phyloP scores from a whole-genome alignment of 352 stramenopile genomes.

The Globisporangium nagaii region DNA sequence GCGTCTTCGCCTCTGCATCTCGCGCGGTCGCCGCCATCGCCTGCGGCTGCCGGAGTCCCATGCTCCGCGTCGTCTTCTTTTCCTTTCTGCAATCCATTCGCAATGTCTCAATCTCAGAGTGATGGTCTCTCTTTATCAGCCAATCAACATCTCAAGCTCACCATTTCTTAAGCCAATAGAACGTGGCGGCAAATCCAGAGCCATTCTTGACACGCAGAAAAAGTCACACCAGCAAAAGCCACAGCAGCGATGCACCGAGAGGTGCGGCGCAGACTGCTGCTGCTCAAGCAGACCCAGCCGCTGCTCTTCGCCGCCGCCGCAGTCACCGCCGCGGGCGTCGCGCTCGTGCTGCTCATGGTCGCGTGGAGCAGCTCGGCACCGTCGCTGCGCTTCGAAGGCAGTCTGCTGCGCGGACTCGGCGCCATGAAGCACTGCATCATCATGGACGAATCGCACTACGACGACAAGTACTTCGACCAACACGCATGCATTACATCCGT shows the following conservation, averaged over 20 bases:
- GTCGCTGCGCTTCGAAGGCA: not conserved
- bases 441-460: conserved; percentile 31
- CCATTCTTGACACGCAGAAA: too few relatives aligned
- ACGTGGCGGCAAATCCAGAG: not conserved
- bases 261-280: not conserved
- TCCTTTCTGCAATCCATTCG: too few relatives aligned
- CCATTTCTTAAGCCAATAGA: not conserved
- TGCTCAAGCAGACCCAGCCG: not conserved
- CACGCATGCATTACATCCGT: conserved; percentile 29
- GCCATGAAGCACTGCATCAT: conserved; percentile 17
- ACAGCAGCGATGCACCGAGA: not conserved
- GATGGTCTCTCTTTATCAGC: not conserved
- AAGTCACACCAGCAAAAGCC: too few relatives aligned
- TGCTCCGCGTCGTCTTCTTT: not conserved
- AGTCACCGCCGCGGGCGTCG: not conserved
- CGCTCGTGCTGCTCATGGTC: not conserved
- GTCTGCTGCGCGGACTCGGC: not conserved
- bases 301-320: not conserved
- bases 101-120: too few relatives aligned
- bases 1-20: not conserved
- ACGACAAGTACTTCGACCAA: conserved; percentile 25
- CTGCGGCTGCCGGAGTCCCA: not conserved
- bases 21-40: not conserved
- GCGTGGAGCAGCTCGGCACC: not conserved
- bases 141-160: not conserved